Evolutionary conservation across 108 stramenopile species (phyloP), one percentile per base, ranked within the genome.

Genomic region (Cyclostephanos tholiformis): DNA sequence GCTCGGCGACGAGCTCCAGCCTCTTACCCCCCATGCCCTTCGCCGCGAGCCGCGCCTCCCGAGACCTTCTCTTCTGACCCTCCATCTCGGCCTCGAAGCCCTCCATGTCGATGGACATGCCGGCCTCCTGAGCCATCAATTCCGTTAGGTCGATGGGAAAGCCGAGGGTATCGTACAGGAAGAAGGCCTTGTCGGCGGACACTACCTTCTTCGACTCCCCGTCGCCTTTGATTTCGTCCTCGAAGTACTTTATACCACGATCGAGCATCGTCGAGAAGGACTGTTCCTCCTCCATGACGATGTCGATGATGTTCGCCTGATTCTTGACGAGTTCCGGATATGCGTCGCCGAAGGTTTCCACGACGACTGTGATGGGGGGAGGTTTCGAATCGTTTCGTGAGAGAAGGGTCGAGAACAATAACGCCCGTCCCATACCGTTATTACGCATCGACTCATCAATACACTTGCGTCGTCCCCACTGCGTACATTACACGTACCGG

Each of bases 121-220:
- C 97, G 35, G 90, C 86, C 80, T 99, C 98, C 74, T 92, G 91
- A 0, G 99, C 99, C 99, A 99, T 98, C 38, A 97, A 89, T 76
- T 95, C 88, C 3, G 98, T 98, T 78, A 99, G 88, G 68, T 99
- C 99, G 52, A 98, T 68, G 0, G 99, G 99, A 73, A 99, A 99
- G 52, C 99, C 99, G 71, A 98, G 89, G 4, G 98, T 94, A 59
- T 96, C 90, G 75, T 98, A 99, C 44, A 99, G 75, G 71, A 92
- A 93, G 86, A 96, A 96, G 29, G 97, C 97, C 70, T 94, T 91
- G 41, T 93, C 85, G 36, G 95, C 98, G 29, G 95, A 67, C 25
- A 99, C 86, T 6, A 60, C 59, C 32, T 36, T 36, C 27, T 29
- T 17, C 11, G 59, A 60, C n/a, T 12, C 19, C 9, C 4, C 82